Conservation (phyloP, 1,284 basidiomycete species). For the Ceratobasidium sp. region DNA sequence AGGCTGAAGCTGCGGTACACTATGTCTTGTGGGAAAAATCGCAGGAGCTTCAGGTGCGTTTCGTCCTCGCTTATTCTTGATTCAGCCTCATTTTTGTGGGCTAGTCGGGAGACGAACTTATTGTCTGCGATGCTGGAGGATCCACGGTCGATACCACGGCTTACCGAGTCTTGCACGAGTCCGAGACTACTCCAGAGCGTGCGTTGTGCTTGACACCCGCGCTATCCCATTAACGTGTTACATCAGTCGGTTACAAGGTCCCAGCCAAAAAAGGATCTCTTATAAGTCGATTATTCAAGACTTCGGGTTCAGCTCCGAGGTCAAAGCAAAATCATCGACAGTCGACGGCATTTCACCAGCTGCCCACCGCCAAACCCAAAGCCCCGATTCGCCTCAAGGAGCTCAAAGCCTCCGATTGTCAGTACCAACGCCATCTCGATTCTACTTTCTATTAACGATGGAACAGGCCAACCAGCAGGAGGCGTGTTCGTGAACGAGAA, state of each 20-base stretch:
- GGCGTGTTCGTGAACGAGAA: conserved; percentile 21
- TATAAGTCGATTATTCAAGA: not conserved
- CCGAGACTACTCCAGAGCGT: conserved; percentile 9
- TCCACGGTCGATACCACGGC: conserved; percentile 25
- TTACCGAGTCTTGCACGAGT: conserved; percentile 16
- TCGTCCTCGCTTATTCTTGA: not conserved
- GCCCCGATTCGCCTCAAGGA: conserved; percentile 26
- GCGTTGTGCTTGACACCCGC: not conserved
- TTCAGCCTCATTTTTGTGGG: not conserved
- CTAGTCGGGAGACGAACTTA: conserved; percentile 3
- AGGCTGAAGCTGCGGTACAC: conserved; percentile 34
- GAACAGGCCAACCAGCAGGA: conserved; percentile 16
- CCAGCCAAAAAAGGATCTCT: not conserved
- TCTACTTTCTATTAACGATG: not conserved
- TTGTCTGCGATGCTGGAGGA: conserved; percentile 25
- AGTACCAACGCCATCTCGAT: not conserved
- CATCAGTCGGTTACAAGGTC: not conserved
- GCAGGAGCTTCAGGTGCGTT: conserved; percentile 4
- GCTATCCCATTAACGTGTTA: not conserved
- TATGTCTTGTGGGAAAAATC: conserved; percentile 27
- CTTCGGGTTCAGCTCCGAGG: not conserved
- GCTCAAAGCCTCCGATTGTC: conserved; percentile 26
- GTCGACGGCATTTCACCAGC: not conserved
- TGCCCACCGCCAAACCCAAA: not conserved
- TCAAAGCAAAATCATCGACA: not conserved